These are phyloP conservation scores for Termitomyces sp. DNA, from an alignment of 768 basidiomycete genomes.

Conservation along the genomic window DNA sequence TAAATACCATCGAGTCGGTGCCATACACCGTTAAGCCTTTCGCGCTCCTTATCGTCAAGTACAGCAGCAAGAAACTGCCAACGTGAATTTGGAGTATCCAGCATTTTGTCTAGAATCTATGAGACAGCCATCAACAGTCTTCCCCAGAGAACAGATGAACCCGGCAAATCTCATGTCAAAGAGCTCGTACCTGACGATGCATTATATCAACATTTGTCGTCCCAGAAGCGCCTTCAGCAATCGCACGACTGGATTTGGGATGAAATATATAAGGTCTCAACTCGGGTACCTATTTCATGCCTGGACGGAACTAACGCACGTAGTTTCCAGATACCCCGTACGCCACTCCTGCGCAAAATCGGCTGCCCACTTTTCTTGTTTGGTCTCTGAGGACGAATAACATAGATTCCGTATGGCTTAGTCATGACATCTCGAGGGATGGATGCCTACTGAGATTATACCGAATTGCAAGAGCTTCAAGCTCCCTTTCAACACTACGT, in stretches of 20 bases:
- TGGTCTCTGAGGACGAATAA: slow-evolving; percentile 11
- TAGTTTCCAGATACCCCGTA: slow-evolving; percentile 42
- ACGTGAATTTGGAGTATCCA: slow-evolving; percentile 32
- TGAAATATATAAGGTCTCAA: not conserved
- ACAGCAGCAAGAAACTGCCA: slow-evolving; percentile 47
- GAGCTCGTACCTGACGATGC: slow-evolving; percentile 45
- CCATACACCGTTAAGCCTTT: slow-evolving; percentile 51
- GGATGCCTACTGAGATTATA: not conserved
- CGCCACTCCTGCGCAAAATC: slow-evolving; percentile 60
- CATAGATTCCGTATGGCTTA: not conserved
- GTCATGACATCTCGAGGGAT: not conserved
- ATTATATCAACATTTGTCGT: slow-evolving; percentile 50
- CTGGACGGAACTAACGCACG: slow-evolving; percentile 31
- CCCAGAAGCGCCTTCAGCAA: slow-evolving; percentile 45
- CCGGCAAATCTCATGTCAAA: not conserved
- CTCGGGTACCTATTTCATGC: not conserved
- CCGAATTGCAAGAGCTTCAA: slow-evolving; percentile 23
- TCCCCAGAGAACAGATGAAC: not conserved
- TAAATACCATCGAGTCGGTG: slow-evolving; percentile 52
- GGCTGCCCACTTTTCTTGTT: slow-evolving; percentile 32
- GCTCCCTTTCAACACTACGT: slow-evolving; percentile 27
- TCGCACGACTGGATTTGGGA: slow-evolving; percentile 28
- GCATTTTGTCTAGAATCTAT: slow-evolving; percentile 58
- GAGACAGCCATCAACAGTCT: not conserved
- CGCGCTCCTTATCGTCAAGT: slow-evolving; percentile 43